Evolutionary conservation across 2,329 filamentous ascomycete genomes (phyloP).

Genomic region (Fusarium sulawesiense): DNA sequence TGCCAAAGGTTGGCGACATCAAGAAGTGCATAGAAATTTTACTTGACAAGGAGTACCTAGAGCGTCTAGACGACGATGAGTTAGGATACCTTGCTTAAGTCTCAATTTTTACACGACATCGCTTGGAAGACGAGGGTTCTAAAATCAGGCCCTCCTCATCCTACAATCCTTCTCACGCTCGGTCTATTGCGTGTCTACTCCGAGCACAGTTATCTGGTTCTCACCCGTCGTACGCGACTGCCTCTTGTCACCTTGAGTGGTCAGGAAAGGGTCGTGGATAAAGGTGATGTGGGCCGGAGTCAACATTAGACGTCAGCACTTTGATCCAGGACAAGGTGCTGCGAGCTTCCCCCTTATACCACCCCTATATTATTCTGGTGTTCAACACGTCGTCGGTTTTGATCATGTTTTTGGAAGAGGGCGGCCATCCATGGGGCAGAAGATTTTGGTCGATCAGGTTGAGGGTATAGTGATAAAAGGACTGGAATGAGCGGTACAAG

Average conservation of each 20-base stretch:
- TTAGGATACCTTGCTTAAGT: slow-evolving; percentile 89
- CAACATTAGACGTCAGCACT: slow-evolving; percentile 34
- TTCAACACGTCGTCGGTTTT: slow-evolving; percentile 12
- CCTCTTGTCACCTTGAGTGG: slow-evolving; percentile 27
- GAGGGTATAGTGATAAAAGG: slow-evolving; percentile 18
- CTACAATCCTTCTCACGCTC: slow-evolving; percentile 2
- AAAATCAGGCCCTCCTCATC: background rate
- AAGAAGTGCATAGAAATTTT: slow-evolving; percentile 99
- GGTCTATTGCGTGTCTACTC: slow-evolving; percentile 16
- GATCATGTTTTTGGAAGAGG: slow-evolving; percentile 4
- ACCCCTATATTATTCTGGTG: slow-evolving; percentile 9
- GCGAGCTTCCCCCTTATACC: background rate
- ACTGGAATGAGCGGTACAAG: slow-evolving; percentile 16
- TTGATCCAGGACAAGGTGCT: slow-evolving; percentile 7
- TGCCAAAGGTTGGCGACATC: slow-evolving; percentile 93
- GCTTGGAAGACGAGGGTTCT: background rate
- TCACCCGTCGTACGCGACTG: slow-evolving; percentile 14
- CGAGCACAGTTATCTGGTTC: background rate
- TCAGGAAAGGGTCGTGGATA: slow-evolving; percentile 21
- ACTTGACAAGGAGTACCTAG: slow-evolving; percentile 98
- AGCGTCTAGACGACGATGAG: slow-evolving; percentile 93
- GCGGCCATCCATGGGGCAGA: background rate
- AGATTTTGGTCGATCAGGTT: slow-evolving; percentile 7
- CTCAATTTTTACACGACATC: background rate
- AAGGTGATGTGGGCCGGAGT: slow-evolving; percentile 17